Percentiles rank a stretch among this genome's conserved stretches.
Evolutionary conservation across 352 stramenopile genomes (phyloP).

Genomic region (Pythium scleroteichum): DNA sequence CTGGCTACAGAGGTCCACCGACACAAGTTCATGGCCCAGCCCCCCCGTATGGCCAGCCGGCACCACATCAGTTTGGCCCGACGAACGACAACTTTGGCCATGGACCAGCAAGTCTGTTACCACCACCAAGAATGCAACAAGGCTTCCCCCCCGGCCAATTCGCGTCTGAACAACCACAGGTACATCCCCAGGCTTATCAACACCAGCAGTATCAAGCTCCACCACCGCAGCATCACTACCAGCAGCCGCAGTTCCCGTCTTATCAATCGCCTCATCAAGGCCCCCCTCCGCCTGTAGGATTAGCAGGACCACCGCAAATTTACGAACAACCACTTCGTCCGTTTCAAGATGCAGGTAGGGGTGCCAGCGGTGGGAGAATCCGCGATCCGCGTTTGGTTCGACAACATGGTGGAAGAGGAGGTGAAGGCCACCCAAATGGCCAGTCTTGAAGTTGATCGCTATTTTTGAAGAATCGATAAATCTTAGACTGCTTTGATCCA

Average conservation of each 20-base stretch:
- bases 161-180: not conserved
- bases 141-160: not conserved
- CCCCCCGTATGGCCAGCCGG: not conserved
- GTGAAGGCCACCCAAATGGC: not conserved
- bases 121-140: not conserved
- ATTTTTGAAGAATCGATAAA: conserved; percentile 22
- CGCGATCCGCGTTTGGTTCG: conserved; percentile 27
- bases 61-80: not conserved
- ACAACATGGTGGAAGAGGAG: conserved; percentile 19
- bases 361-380: conserved; percentile 2
- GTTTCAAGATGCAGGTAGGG: conserved; percentile 10
- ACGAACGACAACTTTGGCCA: conserved; percentile 7
- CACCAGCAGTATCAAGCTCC: conserved; percentile 1
- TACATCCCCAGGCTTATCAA: not conserved
- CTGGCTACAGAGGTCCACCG: not conserved
- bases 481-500: conserved; percentile 4
- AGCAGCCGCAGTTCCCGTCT: conserved; percentile 8
- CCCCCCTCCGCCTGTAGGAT: conserved; percentile 8
- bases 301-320: conserved; percentile 1
- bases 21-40: conserved; percentile 5
- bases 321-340: conserved; percentile 6
- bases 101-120: not conserved
- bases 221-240: conserved; percentile 6
- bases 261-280: conserved; percentile 2
- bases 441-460: not conserved